Conservation (phyloP, 805 yeast genomes). For the Lipomyces lipofer region DNA sequence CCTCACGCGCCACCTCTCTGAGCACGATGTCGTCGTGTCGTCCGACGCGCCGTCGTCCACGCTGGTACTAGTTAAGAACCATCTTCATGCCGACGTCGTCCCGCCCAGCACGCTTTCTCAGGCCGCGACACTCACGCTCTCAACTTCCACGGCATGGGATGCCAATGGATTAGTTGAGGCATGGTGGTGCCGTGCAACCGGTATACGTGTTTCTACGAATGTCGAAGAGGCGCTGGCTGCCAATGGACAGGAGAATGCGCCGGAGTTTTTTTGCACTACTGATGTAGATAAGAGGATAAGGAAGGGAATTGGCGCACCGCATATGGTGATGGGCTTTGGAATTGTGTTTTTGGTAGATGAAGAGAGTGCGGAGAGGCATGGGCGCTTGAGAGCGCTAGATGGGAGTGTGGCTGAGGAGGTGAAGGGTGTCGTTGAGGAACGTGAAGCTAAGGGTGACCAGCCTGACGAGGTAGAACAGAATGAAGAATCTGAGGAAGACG, state of each 20-base stretch:
- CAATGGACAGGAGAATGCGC: neutral
- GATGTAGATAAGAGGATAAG: conserved; percentile 9
- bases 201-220: conserved; percentile 17
- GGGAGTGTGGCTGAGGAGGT: neutral
- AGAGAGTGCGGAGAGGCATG: conserved; percentile 45
- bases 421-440: conserved; percentile 8
- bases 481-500: neutral
- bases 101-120: conserved; percentile 88
- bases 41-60: conserved; percentile 74
- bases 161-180: conserved; percentile 77
- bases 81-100: conserved; percentile 55
- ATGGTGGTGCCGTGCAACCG: conserved; percentile 44
- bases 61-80: conserved; percentile 79
- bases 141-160: conserved; percentile 88
- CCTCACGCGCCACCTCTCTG: conserved; percentile 72
- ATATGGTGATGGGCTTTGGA: conserved; percentile 86
- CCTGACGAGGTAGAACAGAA: conserved; percentile 4
- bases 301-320: conserved; percentile 42
- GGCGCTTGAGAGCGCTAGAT: conserved; percentile 25
- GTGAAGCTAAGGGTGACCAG: conserved; percentile 26
- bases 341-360: conserved; percentile 72
- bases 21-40: conserved; percentile 68
- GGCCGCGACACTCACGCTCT: conserved; percentile 82
- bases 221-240: conserved; percentile 17
- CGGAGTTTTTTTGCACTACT: neutral